Evolutionary conservation across 768 basidiomycete genomes (phyloP), one percentile per base, ranked within the genome.

Genomic region (Boletus reticulatus): DNA sequence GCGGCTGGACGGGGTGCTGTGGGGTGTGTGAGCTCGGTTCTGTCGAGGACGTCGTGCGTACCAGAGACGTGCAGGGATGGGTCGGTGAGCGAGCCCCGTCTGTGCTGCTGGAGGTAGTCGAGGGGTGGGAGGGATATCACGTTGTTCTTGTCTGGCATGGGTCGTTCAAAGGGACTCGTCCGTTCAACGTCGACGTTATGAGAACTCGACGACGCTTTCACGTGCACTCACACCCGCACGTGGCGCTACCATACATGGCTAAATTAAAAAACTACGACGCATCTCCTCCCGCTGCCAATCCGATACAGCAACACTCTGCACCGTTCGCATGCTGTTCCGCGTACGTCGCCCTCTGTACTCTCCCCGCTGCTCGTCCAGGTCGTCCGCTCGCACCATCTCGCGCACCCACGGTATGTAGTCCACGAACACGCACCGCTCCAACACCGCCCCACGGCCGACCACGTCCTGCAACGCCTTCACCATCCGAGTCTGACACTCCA

Each of bases 81-180:
- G 76, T 92, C 91, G 9, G 89, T 89, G 67, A 90, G 87, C 2
- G 91, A 92, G 56, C 88, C 88, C 55, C 89, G 75, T n/a, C 89
- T 82, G 66, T 91, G 90, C 52, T 81, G 89, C 69, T 90, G 89
- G 24, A 91, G 80, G 68, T 81, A 85, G 68, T 90, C 86, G 64
- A 92, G 83, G 10, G 89, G 89, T 3, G 87, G 84, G 31, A 92
- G 80, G 51, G 87, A 80, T 4, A 82, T 76, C 45, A 80, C 53
- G 55, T 65, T 55, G 49, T 72, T 69, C 55, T 68, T 58, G 61
- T 63, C 64, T 51, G 54, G 58, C 56, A 60, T 53, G 24, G n/a
- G 2, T 29, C 1, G 27, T 9, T n/a, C n/a, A n/a, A n/a, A n/a
- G n/a, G n/a, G 22, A 22, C 22, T 22, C 22, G 32, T 32, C 29